Evolutionary conservation across 176 grass and related monocot species (phyloP).

Genomic region (Triticum dicoccoides): DNA sequence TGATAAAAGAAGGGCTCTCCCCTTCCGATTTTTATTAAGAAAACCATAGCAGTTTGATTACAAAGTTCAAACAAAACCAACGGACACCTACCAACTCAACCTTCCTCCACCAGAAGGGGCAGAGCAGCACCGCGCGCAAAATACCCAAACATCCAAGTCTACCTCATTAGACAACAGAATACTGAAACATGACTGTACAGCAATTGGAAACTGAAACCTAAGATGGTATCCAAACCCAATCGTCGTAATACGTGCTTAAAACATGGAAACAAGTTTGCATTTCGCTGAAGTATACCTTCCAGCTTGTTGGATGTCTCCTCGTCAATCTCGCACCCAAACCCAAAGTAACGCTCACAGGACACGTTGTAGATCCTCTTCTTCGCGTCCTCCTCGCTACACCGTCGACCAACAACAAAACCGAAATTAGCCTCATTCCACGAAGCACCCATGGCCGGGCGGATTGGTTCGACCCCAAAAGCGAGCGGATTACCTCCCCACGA

Average conservation of each 20-base stretch:
- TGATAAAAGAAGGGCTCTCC: no score
- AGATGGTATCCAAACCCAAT: background rate
- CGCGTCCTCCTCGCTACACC: slow-evolving; percentile 80
- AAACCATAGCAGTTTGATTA: no score
- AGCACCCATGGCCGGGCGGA: background rate
- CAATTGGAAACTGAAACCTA: background rate
- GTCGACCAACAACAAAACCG: background rate
- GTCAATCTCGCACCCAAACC: slow-evolving; percentile 91
- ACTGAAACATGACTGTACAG: background rate
- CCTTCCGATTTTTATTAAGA: no score
- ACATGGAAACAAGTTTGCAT: background rate
- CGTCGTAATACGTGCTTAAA: background rate
- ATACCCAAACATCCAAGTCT: no score
- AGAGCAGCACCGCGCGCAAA: no score
- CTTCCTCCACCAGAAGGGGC: no score
- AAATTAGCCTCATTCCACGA: background rate
- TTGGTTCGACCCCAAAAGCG: background rate
- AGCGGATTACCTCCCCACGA: slow-evolving; percentile 68
- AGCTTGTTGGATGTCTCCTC: slow-evolving; percentile 89
- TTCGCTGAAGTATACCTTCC: slow-evolving; percentile 42
- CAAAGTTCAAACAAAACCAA: no score
- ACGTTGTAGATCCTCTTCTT: slow-evolving; percentile 97
- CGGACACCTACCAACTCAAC: no score
- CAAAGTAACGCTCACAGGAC: slow-evolving; percentile 93
- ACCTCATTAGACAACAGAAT: no score